Evolutionary conservation across 176 grass and related monocot genomes (phyloP).

Genomic region (Aechmea fasciata): DNA sequence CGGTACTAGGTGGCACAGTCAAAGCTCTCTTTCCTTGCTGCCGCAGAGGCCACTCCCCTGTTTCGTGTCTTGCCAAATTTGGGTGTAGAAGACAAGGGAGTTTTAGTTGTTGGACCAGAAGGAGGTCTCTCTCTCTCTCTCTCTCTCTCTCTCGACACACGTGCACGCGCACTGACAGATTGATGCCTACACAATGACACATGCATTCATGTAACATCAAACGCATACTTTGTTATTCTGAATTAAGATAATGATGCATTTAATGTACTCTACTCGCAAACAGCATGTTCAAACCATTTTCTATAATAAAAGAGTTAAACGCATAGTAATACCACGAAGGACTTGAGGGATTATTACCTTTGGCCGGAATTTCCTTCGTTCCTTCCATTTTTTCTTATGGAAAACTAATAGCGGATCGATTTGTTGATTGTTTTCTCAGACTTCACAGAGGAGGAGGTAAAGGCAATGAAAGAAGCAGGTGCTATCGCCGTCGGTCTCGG

Average conservation of each 20-base stretch:
- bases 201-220: no score
- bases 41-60: constrained; percentile 74
- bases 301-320: no score
- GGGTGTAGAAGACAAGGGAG: constrained; percentile 38
- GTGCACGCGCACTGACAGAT: no score
- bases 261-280: no score
- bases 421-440: constrained; percentile 28
- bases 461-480: constrained; percentile 51
- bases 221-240: no score
- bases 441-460: constrained; percentile 73
- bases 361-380: no score
- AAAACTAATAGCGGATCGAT: neutral
- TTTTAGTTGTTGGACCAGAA: constrained; percentile 86
- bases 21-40: constrained; percentile 68
- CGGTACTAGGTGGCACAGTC: constrained; percentile 49
- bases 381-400: neutral
- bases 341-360: no score
- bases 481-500: constrained; percentile 55
- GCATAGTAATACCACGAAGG: no score
- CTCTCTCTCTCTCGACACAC: neutral
- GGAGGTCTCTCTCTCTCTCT: constrained; percentile 34
- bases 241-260: no score
- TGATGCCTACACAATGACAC: no score
- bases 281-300: no score
- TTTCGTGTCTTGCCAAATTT: constrained; percentile 44